These are phyloP conservation scores for Lipomyces yamanashiensis DNA, from an alignment of 805 yeast genomes.

Conservation along the genomic window DNA sequence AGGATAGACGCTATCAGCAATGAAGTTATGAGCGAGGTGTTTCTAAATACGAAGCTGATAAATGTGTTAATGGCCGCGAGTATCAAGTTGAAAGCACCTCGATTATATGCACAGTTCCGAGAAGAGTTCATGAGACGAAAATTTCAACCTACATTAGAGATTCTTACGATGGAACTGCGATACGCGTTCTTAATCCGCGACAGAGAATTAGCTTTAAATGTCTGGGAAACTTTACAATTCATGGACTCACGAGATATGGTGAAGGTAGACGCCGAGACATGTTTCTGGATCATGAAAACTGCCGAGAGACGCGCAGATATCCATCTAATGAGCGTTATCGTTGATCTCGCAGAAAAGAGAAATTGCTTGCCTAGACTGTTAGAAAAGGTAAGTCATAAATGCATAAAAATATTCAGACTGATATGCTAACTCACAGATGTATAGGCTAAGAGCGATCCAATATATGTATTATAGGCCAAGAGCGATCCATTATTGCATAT, in stretches of 20 bases:
- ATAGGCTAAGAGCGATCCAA: slow-evolving; percentile 1
- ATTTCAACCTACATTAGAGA: slow-evolving; percentile 15
- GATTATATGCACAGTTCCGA: slow-evolving; percentile 13
- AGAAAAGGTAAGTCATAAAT: slow-evolving; percentile 2
- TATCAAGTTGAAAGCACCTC: slow-evolving; percentile 16
- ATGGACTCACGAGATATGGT: slow-evolving; percentile 6
- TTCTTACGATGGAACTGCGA: slow-evolving; percentile 22
- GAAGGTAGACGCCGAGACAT: slow-evolving; percentile 4
- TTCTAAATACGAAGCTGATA: slow-evolving; percentile 16
- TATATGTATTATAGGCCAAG: background rate
- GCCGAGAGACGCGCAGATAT: slow-evolving; percentile 12
- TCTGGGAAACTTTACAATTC: slow-evolving; percentile 17
- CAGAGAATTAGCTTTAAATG: slow-evolving; percentile 10
- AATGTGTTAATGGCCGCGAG: slow-evolving; percentile 23
- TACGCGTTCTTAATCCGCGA: slow-evolving; percentile 16
- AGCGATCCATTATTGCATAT: background rate
- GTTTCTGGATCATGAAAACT: slow-evolving; percentile 20
- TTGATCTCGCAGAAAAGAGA: slow-evolving; percentile 8
- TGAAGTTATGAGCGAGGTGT: slow-evolving; percentile 11
- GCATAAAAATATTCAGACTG: background rate
- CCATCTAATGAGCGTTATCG: slow-evolving; percentile 10
- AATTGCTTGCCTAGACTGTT: slow-evolving; percentile 6
- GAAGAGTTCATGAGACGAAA: slow-evolving; percentile 20
- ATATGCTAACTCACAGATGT: background rate
- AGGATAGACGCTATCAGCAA: slow-evolving; percentile 5